Conservation (phyloP, 306 rosid genomes). For the Castanea mollissima region DNA sequence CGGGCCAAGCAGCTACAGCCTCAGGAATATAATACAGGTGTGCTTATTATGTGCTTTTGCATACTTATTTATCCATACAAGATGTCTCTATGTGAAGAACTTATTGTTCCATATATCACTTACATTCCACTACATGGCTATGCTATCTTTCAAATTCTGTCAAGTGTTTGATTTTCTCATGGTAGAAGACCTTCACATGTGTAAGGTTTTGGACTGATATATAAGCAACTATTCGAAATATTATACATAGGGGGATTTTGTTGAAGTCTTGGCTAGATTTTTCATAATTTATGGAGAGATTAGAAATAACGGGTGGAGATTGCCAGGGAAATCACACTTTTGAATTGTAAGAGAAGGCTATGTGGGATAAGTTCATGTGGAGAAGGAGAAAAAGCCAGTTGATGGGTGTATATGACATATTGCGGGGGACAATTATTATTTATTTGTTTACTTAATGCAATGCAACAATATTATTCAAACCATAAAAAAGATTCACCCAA, state of each 20-base stretch:
- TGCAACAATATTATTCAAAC: neutral
- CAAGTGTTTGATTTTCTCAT: neutral
- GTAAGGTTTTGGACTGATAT: neutral
- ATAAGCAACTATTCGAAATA: neutral
- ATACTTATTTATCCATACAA: neutral
- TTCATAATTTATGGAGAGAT: neutral
- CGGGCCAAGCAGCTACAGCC: constrained; percentile 96
- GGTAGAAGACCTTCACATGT: neutral
- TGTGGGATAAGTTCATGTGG: neutral
- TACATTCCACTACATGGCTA: neutral
- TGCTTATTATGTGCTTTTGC: neutral
- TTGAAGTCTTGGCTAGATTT: neutral
- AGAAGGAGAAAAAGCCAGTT: neutral
- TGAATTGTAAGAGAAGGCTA: neutral
- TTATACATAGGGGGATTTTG: neutral
- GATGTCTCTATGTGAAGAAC: neutral
- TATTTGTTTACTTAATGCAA: neutral
- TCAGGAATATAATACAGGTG: constrained; percentile 86
- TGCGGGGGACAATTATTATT: neutral
- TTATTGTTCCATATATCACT: neutral
- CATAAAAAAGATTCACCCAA: no score
- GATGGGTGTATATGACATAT: neutral
- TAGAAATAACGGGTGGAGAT: neutral
- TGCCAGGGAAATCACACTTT: neutral
- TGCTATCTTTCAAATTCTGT: neutral